Base-by-base conservation (phyloP, 2,329 filamentous ascomycete genomes). In the Neonectria faginata region DNA sequence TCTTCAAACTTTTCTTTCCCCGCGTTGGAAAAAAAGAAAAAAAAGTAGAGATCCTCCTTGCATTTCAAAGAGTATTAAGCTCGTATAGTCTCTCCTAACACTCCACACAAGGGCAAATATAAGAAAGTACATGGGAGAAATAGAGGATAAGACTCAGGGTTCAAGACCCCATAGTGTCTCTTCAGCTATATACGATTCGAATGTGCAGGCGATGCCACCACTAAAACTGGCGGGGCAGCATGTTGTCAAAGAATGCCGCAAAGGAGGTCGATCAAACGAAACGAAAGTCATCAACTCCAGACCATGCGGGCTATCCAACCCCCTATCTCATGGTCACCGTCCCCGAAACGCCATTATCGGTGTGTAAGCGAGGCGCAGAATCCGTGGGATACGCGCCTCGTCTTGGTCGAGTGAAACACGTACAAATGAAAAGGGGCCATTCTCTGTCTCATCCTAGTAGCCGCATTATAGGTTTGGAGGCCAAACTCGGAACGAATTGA, bases 301-400 rank as follows among this genome's bases (percentile, higher is more conserved):
- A 63, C 72, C 69, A 71, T 70, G 70, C 50, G 59, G 59, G 69
- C 31, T 60, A 57, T 62, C 58, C 64, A 48, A 39, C 41, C 68
- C 58, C 58, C 55, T 52, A 50, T 64, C 58, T 57, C 63, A 64
- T 65, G 64, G 69, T 64, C 66, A 50, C 62, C 61, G 27, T 58
- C 66, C 61, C 58, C 60, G 48, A 29, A 74, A 73, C 72, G 70
- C 72, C 72, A 45, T 39, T 67, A 62, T 62, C 67, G 65, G 64
- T 73, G 64, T 57, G 69, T 70, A 48, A 47, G 57, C 39, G 39
- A 59, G 33, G 50, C 31, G 57, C 50, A 39, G 48, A 60, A 58
- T 61, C 6, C 60, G 50, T 47, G 61, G 16, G 45, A 54, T 47
- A 29, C 53, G 47, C 50, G 47, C 29, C 57, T 47, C 20, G 41